Conservation (phyloP, 2,329 filamentous ascomycete genomes). For the Pestalotiopsis sp. region DNA sequence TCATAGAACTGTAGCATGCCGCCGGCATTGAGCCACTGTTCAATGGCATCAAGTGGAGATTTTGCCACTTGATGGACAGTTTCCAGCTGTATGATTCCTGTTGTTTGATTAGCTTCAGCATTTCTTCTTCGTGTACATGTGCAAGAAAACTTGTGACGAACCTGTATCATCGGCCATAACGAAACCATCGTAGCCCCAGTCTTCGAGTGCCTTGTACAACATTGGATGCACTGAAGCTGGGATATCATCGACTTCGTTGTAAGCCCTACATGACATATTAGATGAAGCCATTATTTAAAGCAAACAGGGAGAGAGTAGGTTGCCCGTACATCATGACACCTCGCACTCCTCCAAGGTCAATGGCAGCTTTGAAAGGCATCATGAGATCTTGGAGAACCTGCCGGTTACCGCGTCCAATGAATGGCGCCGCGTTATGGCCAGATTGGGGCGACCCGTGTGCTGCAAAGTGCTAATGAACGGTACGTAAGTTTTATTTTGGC, state of each 20-base stretch:
- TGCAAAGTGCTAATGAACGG: constrained; percentile 39
- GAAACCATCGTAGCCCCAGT: constrained; percentile 44
- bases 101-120: background rate
- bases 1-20: constrained; percentile 50
- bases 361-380: constrained; percentile 43
- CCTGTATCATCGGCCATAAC: constrained; percentile 45
- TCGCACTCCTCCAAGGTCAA: constrained; percentile 42
- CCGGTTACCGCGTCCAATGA: constrained; percentile 44
- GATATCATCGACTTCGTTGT: constrained; percentile 43
- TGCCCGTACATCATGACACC: constrained; percentile 44
- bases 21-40: constrained; percentile 46
- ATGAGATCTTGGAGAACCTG: constrained; percentile 45
- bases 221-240: constrained; percentile 41
- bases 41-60: constrained; percentile 40
- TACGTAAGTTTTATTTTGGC: background rate
- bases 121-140: too few relatives aligned
- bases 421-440: constrained; percentile 45
- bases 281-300: too few relatives aligned
- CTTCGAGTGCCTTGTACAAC: constrained; percentile 38
- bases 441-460: constrained; percentile 44
- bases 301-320: background rate
- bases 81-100: constrained; percentile 35
- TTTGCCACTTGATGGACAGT: constrained; percentile 38
- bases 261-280: constrained; percentile 28
- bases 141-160: constrained; percentile 16